Evolutionary conservation across 2,329 filamentous ascomycete genomes (phyloP).

Genomic region (Pseudofabraea citricarpa): DNA sequence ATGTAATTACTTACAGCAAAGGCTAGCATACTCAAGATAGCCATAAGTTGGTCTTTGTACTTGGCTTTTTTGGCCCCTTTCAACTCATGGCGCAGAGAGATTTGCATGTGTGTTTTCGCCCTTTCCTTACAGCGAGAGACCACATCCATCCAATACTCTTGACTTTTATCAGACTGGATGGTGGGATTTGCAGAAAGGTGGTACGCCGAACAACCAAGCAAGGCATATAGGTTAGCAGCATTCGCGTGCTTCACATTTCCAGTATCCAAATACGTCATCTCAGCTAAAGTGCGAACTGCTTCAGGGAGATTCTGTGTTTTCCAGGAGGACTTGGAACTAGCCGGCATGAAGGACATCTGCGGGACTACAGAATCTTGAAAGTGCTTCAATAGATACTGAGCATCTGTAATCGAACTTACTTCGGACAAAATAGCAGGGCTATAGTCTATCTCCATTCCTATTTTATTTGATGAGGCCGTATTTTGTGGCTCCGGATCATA

Average conservation of each 20-base stretch:
- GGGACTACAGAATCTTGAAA: conserved; percentile 28
- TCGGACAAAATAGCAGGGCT: neutral
- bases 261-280: conserved; percentile 22
- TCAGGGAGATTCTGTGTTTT: conserved; percentile 26
- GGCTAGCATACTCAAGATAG: conserved; percentile 27
- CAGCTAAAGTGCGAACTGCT: conserved; percentile 27
- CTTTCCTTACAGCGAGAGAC: conserved; percentile 19
- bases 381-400: conserved; percentile 20
- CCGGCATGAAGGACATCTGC: conserved; percentile 26
- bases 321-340: conserved; percentile 28
- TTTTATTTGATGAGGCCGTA: neutral
- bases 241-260: conserved; percentile 25
- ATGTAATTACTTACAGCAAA: conserved; percentile 24
- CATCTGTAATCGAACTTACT: conserved; percentile 2
- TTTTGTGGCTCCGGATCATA: neutral
- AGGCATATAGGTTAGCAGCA: conserved; percentile 26
- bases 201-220: conserved; percentile 27
- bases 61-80: conserved; percentile 24
- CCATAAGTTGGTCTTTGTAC: conserved; percentile 35
- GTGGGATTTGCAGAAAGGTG: conserved; percentile 19
- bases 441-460: conserved; percentile 1
- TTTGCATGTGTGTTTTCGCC: conserved; percentile 28
- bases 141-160: conserved; percentile 1
- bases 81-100: conserved; percentile 4
- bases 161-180: conserved; percentile 5